A percentile compares a stretch with the other conserved stretches of the same genome.
These are phyloP conservation scores for Kwoniella pini DNA, from an alignment of 768 basidiomycete genomes.

Conservation along the genomic window DNA sequence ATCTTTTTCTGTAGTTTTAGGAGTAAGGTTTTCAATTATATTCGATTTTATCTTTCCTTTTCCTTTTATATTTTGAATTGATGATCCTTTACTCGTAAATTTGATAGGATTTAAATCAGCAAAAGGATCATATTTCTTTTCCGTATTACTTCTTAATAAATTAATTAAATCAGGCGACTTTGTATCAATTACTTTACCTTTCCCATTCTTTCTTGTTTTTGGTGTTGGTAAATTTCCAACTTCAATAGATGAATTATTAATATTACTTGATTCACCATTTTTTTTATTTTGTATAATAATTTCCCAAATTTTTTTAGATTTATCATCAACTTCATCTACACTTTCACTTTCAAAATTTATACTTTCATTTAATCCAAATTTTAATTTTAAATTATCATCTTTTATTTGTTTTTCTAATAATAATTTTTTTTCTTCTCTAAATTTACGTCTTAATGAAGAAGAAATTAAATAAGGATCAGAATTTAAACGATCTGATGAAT, in stretches of 20 bases:
- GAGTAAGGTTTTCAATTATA: background rate
- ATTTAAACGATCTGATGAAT: conserved; percentile 73
- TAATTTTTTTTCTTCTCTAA: conserved; percentile 82
- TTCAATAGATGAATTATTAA: too few relatives aligned
- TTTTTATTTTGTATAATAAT: conserved; percentile 60
- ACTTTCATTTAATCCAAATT: conserved; percentile 78
- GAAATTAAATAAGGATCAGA: conserved; percentile 85
- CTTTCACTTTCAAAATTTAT: conserved; percentile 46
- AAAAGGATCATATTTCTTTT: conserved; percentile 49
- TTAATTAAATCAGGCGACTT: conserved; percentile 22
- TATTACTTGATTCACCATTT: conserved; percentile 30
- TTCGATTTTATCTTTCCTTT: conserved; percentile 35
- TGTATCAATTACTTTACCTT: conserved; percentile 9
- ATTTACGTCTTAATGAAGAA: conserved; percentile 70
- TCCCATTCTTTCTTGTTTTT: conserved; percentile 12
- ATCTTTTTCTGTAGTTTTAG: background rate
- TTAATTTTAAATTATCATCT: conserved; percentile 71
- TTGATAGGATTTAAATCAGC: conserved; percentile 10
- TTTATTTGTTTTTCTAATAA: conserved; percentile 67
- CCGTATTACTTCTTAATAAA: conserved; percentile 36
- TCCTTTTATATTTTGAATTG: conserved; percentile 4
- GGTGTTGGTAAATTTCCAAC: background rate
- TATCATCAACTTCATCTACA: conserved; percentile 57
- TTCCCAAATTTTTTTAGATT: conserved; percentile 63
- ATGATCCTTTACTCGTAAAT: background rate